phyloP scores from a whole-genome alignment of 2,329 filamentous ascomycete genomes.

The Coniosporium tulheliwenetii region DNA sequence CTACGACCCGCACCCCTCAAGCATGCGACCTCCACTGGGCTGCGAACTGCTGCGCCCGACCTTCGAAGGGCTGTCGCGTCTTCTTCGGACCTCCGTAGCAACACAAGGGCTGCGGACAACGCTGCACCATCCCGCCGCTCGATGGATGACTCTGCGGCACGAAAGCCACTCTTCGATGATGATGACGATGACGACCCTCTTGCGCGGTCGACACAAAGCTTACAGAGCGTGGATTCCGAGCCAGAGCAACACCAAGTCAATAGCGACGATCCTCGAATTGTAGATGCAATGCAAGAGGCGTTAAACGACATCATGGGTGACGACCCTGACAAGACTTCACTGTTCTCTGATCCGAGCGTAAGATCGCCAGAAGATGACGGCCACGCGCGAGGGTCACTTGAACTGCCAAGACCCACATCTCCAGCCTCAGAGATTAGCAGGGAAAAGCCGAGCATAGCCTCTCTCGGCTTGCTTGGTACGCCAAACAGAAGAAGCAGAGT shows the following conservation, averaged over 20 bases:
- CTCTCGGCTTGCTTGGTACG: constrained; percentile 75
- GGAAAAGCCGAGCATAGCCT: constrained; percentile 75
- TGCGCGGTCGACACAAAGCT: constrained; percentile 60
- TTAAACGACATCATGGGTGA: constrained; percentile 86
- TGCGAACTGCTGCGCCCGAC: constrained; percentile 23
- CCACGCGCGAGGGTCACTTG: constrained; percentile 47
- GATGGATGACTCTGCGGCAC: constrained; percentile 46
- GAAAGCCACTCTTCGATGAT: constrained; percentile 60
- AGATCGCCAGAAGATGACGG: constrained; percentile 42
- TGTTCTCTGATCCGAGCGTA: constrained; percentile 44
- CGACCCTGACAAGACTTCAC: constrained; percentile 46
- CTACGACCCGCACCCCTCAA: neutral
- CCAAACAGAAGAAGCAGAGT: constrained; percentile 70
- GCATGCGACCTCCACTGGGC: no score
- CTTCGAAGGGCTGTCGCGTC: constrained; percentile 45
- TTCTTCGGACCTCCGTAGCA: constrained; percentile 40
- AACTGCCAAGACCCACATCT: constrained; percentile 28
- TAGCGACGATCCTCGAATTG: constrained; percentile 59
- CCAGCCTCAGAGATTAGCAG: constrained; percentile 24
- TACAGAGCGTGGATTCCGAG: constrained; percentile 68
- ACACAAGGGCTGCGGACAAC: constrained; percentile 28
- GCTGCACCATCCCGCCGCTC: constrained; percentile 44
- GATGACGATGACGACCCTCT: constrained; percentile 62
- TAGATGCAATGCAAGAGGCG: constrained; percentile 84
- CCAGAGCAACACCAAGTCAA: constrained; percentile 35